Conservation (phyloP, 1,284 basidiomycete species). For the Sphagnurus paluster region DNA sequence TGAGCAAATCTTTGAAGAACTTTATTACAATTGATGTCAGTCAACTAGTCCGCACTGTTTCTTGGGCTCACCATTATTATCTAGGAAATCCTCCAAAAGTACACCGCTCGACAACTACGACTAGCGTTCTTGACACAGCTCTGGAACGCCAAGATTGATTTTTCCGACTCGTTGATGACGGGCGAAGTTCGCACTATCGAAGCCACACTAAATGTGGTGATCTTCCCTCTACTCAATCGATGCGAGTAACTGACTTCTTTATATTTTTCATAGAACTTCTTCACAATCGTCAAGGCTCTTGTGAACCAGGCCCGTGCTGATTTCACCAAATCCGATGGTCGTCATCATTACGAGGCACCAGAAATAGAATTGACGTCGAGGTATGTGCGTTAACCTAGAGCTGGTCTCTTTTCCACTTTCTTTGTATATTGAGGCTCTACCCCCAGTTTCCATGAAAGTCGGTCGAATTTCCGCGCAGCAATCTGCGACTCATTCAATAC, state of each 20-base stretch:
- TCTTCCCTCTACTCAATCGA: slow-evolving; percentile 1
- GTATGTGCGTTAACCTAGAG: too few species aligned
- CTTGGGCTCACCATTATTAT: slow-evolving; percentile 14
- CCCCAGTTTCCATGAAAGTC: slow-evolving; percentile 72
- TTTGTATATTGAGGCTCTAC: slow-evolving; percentile 10
- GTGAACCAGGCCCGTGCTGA: slow-evolving; percentile 52
- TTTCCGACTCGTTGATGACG: slow-evolving; percentile 87
- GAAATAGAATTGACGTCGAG: slow-evolving; percentile 67
- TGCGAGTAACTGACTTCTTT: slow-evolving; percentile 1
- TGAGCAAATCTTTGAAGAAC: slow-evolving; percentile 99
- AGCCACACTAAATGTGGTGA: slow-evolving; percentile 80
- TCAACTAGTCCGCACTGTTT: slow-evolving; percentile 10
- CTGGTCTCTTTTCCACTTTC: slow-evolving; percentile 13
- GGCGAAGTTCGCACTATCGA: slow-evolving; percentile 90
- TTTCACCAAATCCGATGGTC: slow-evolving; percentile 51
- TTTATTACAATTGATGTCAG: slow-evolving; percentile 97
- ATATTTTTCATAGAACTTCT: slow-evolving; percentile 79
- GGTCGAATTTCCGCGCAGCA: slow-evolving; percentile 82
- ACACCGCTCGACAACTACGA: slow-evolving; percentile 89
- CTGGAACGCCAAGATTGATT: slow-evolving; percentile 95
- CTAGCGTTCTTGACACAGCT: slow-evolving; percentile 90
- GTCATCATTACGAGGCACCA: slow-evolving; percentile 61
- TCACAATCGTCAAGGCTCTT: slow-evolving; percentile 86
- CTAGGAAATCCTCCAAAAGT: slow-evolving; percentile 88
- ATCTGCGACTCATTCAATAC: slow-evolving; percentile 99